Percentiles rank a stretch among this genome's conserved stretches.
Conservation (phyloP, 495 filamentous ascomycete species). For the Cryomyces antarcticus region DNA sequence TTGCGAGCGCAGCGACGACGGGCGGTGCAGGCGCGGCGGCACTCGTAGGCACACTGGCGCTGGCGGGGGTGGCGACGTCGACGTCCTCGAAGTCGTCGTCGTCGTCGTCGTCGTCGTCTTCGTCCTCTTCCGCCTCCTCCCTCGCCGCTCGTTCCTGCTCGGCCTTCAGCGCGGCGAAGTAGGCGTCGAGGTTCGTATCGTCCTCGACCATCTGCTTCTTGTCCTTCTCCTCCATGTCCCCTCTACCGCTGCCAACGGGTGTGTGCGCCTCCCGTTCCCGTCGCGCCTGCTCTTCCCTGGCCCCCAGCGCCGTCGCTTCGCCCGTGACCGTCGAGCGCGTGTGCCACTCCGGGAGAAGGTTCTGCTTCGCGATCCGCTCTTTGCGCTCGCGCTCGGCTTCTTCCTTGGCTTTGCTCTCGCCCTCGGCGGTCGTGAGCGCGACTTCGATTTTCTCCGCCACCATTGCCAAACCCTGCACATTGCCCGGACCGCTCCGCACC, state of each 20-base stretch:
- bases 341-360: slow-evolving; percentile 77
- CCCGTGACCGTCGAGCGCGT: slow-evolving; percentile 59
- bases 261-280: slow-evolving; percentile 4
- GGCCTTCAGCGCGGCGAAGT: not conserved
- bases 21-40: not conserved
- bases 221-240: slow-evolving; percentile 25
- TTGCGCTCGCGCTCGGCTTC: slow-evolving; percentile 53
- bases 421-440: slow-evolving; percentile 41
- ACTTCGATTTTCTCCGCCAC: slow-evolving; percentile 57
- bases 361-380: slow-evolving; percentile 58
- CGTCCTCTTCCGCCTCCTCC: slow-evolving; percentile 24
- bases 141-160: slow-evolving; percentile 17
- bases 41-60: not conserved
- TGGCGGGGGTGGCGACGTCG: not conserved
- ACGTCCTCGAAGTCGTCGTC: slow-evolving; percentile 22
- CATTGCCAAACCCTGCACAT: slow-evolving; percentile 32
- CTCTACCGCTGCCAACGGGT: not conserved
- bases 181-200: slow-evolving; percentile 10
- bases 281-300: slow-evolving; percentile 6
- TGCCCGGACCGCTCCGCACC: not conserved
- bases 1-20: not conserved
- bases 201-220: slow-evolving; percentile 30
- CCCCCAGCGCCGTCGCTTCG: slow-evolving; percentile 7
- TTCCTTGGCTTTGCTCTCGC: slow-evolving; percentile 57
- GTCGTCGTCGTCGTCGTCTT: slow-evolving; percentile 27